Percentiles rank a stretch among this genome's conserved stretches.
phyloP scores from a whole-genome alignment of 768 basidiomycete genomes.

The Kwoniella sp. region DNA sequence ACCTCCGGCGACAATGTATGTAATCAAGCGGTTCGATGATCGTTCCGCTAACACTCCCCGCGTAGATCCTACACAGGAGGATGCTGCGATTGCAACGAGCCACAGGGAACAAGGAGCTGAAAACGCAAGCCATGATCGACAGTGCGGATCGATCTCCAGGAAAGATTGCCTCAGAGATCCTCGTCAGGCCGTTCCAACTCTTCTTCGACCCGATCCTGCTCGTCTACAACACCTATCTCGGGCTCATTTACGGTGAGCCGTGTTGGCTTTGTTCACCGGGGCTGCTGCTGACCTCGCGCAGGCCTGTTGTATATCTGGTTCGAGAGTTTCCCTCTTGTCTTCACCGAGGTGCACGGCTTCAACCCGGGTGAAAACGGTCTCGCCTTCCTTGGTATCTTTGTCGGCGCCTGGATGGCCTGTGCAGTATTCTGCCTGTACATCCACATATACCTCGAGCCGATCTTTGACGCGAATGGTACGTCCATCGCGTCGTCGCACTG shows the following conservation, averaged over 20 bases:
- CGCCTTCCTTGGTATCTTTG: slow-evolving; percentile 15
- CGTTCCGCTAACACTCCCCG: slow-evolving; percentile 7
- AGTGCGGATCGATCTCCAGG: slow-evolving; percentile 3
- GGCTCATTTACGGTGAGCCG: slow-evolving; percentile 31
- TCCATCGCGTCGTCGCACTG: neutral
- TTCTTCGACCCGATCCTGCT: slow-evolving; percentile 48
- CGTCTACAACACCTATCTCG: slow-evolving; percentile 35
- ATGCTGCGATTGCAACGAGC: slow-evolving; percentile 25
- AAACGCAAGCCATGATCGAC: slow-evolving; percentile 32
- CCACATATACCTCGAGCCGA: slow-evolving; percentile 11
- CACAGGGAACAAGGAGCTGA: slow-evolving; percentile 34
- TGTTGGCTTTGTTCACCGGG: neutral
- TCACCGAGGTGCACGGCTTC: slow-evolving; percentile 8
- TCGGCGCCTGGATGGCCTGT: slow-evolving; percentile 13
- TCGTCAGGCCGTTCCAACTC: slow-evolving; percentile 36
- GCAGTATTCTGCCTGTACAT: slow-evolving; percentile 11
- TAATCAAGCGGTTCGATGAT: neutral
- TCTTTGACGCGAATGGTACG: slow-evolving; percentile 14
- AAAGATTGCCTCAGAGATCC: slow-evolving; percentile 2
- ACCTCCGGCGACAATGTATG: slow-evolving; percentile 13
- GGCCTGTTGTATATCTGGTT: slow-evolving; percentile 15
- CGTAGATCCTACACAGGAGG: slow-evolving; percentile 15
- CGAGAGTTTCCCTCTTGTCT: slow-evolving; percentile 10
- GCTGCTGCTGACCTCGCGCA: neutral
- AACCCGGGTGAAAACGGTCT: slow-evolving; percentile 10